Evolutionary conservation across 495 filamentous ascomycete species (phyloP), one percentile per base, ranked within the genome.

Genomic region (Hypoxylon intermedium): DNA sequence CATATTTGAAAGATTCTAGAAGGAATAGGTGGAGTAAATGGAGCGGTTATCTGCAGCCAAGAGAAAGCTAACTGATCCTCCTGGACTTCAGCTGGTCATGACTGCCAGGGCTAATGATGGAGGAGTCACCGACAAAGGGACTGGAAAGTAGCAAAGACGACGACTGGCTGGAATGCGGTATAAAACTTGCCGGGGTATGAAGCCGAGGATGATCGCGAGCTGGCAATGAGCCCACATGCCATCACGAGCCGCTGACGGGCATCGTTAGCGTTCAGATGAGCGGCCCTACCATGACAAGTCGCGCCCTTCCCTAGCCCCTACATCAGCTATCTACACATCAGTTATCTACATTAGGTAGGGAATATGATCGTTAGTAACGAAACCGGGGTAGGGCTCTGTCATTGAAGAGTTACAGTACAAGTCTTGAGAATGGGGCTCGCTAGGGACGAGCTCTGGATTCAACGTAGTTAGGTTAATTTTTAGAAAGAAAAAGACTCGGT

Each of bases 1-100:
- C n/a, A 9, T 38, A 12, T 55, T 37, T 28, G 28, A 49, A 41
- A 36, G 9, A 12, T 58, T 64, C 53, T 38, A 59, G 50, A 55
- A 59, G 9, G 23, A 51, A 52, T 28, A 48, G 38, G 43, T 26
- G 60, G 55, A 34, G 7, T 3, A 24, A 18, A 45, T 59, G 16
- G 45, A 51, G 45, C 43, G 19, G 24, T 36, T 3, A 21, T 37
- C 42, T 49, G 38, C 60, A 58, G 53, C 53, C 9, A 43, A 52
- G 38, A 26, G 53, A 53, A 48, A 49, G 53, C n/a, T 49, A 34
- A 46, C 12, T 42, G 23, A 44, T 50, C 49, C 38, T 38, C 38
- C 24, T 46, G 9, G 20, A 37, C 24, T 13, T 50, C 49, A 59
- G 49, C 44, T 59, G 21, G 37, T 28, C 26, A 28, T 9, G 43